Evolutionary conservation across 1,284 basidiomycete genomes (phyloP), one percentile per base, ranked within the genome.

Genomic region (Xerocomus amazonicus): DNA sequence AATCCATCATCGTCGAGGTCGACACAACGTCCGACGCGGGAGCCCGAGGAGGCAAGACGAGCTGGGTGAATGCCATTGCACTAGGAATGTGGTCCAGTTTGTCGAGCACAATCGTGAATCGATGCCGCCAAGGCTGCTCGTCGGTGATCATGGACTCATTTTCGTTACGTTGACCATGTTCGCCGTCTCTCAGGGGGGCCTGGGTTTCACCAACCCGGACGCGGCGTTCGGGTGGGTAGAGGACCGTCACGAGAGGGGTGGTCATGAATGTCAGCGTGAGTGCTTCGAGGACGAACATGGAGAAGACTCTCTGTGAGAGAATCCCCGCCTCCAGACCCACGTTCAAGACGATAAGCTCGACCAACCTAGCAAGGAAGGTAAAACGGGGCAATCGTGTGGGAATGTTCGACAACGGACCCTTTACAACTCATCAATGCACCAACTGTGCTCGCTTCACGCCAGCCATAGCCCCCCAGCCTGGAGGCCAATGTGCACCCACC

Each of bases 381-480:
- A 33, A 27, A 35, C 4, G 13, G 26, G 5, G 10, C n/a, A n/a
- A 12, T 3, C 6, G 49, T 9, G 7, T 19, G 9, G 4, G 27
- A n/a, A 4, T 8, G 2, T 9, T 27, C 5, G 42, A 6, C 27
- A 7, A 64, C 76, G 47, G 50, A 90, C 83, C 94, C 94, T 74
- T 97, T 97, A 70, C 94, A 97, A 62, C 84, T 88, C 95, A 99
- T 97, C 54, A 99, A 71, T 26, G 88, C 85, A 1, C 95, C 96
- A 48, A 97, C 86, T 0, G 94, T 87, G 29, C 83, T 79, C 0
- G 87, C 79, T 68, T 98, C 95, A 51, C 95, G 78, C 74, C 78
- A 78, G 39, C 70, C 79, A 70, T 93, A 94, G 0, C 87, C 86
- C 33, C 81, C 79, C 1, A 77, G 70, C 53, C 73, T 78, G 0